Conservation (phyloP, 1,139 yeast species). For the Yamadazyma conglobata region DNA sequence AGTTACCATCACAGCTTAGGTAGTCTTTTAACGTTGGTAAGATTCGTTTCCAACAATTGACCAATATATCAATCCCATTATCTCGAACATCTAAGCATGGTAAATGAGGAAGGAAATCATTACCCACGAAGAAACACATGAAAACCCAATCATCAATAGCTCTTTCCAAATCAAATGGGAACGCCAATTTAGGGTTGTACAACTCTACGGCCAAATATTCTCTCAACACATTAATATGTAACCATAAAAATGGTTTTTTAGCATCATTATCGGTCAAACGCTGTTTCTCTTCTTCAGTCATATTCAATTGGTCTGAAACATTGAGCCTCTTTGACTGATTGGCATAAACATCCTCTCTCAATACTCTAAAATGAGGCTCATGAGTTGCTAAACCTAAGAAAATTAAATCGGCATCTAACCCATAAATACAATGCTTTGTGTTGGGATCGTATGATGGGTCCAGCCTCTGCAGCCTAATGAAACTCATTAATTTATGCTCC, state of each 20-base stretch:
- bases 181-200: slow-evolving; percentile 62
- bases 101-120: slow-evolving; percentile 95
- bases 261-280: slow-evolving; percentile 53
- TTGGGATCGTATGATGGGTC: slow-evolving; percentile 77
- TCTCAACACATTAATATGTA: slow-evolving; percentile 81
- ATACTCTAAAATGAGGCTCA: slow-evolving; percentile 91
- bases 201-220: slow-evolving; percentile 88
- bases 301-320: slow-evolving; percentile 48
- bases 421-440: slow-evolving; percentile 92
- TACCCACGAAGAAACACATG: slow-evolving; percentile 98
- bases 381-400: slow-evolving; percentile 96
- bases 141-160: slow-evolving; percentile 99
- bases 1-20: slow-evolving; percentile 84
- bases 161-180: slow-evolving; percentile 83
- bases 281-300: slow-evolving; percentile 61
- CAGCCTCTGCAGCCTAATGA: slow-evolving; percentile 76
- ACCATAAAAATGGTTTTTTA: slow-evolving; percentile 89
- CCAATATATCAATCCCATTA: slow-evolving; percentile 80
- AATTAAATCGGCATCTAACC: slow-evolving; percentile 95
- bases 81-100: slow-evolving; percentile 95
- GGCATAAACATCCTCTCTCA: slow-evolving; percentile 96
- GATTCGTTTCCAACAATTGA: slow-evolving; percentile 76
- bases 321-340: slow-evolving; percentile 48
- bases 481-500: slow-evolving; percentile 97
- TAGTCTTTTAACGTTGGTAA: slow-evolving; percentile 69